Base-by-base conservation (phyloP, 2,329 filamentous ascomycete species). In the Curvularia lunata region DNA sequence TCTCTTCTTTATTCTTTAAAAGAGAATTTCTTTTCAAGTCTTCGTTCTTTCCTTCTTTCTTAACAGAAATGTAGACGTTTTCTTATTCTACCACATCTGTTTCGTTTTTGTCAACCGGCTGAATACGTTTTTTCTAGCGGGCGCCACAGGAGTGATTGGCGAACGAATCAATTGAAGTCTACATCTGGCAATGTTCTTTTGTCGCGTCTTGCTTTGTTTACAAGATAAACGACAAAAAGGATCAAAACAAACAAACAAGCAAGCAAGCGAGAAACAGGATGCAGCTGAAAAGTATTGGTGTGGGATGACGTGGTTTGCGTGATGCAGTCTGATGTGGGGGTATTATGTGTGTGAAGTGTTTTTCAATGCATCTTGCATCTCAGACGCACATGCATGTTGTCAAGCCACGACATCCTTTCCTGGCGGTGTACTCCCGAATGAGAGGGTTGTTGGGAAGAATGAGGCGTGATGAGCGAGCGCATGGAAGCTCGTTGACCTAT, bases 281-380 rank as follows among this genome's bases (percentile, higher is more conserved):
- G 27, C 23, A 45, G 25, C 30, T 16, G 16, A n/a, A 18, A n/a
- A 19, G 32, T 27, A 18, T 48, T 48, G 43, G 43, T 48, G 32
- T 38, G 32, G 46, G 46, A 25, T 48, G 46, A 48, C 46, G 46
- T 48, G 46, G 32, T 48, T 37, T 48, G 46, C 21, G 27, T 47
- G 21, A 38, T 48, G 46, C 46, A 38, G 32, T 25, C 34, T 21
- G 8, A 27, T 48, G 46, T 48, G 46, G 32, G 46, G 38, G 42
- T 12, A 25, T 45, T n/a, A 18, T 27, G 28, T 30, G 46, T 48
- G 46, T 37, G 25, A 27, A 27, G 25, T 27, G 25, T 37, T 48
- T 48, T 38, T 37, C 12, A 25, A 48, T 48, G 46, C 46, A 38
- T n/a, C 19, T 37, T 21, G 46, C 32, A 48, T 48, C 13, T 27